Base-by-base conservation (phyloP, 2,329 filamentous ascomycete species). In the Grosmannia serpens region DNA sequence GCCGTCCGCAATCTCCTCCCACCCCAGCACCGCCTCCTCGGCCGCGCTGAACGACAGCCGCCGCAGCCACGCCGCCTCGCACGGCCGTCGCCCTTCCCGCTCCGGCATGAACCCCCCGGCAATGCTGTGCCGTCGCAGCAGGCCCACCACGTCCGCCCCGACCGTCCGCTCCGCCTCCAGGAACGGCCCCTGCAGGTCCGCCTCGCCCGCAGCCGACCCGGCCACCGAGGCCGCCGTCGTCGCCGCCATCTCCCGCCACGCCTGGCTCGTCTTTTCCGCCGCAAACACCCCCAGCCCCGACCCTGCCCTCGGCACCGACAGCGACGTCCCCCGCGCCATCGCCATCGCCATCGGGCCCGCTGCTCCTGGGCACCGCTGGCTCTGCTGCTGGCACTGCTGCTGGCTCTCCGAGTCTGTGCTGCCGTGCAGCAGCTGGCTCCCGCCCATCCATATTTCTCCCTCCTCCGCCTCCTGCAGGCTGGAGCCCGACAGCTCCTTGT, bases 41-140 rank as follows among this genome's bases (percentile, higher is more conserved):
- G 86, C 88, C 51, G 86, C 79, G 59, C 85, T 84, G 68, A 91
- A 91, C 4, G 87, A 91, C 62, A 91, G 77, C 50, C 87, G 81
- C 1, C 87, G 83, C 1, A 87, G 82, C 81, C 85, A 89, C 59
- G 81, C 71, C 9, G 57, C 50, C 7, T 57, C 57, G 24, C 17
- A 24, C 6, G 6, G 57, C 7, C 22, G 59, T 15, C 55, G 44
- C 58, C 20, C 53, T 31, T 29, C 27, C 17, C 4, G 35, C 24
- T 2, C 27, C 2, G 6, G 27, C 22, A 38, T 15, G 27, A 1
- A n/a, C 3, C n/a, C 55, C 15, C 22, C 67, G 5, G 75, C 73
- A 46, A 82, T 70, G 65, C 83, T 86, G 64, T 85, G 79, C 26
- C 87, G 83, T 22, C 87, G 81, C 29, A 80, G 79, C 11, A 89